These are phyloP conservation scores for Lentithecium fluviatile DNA, from an alignment of 495 filamentous ascomycete genomes.

Conservation along the genomic window DNA sequence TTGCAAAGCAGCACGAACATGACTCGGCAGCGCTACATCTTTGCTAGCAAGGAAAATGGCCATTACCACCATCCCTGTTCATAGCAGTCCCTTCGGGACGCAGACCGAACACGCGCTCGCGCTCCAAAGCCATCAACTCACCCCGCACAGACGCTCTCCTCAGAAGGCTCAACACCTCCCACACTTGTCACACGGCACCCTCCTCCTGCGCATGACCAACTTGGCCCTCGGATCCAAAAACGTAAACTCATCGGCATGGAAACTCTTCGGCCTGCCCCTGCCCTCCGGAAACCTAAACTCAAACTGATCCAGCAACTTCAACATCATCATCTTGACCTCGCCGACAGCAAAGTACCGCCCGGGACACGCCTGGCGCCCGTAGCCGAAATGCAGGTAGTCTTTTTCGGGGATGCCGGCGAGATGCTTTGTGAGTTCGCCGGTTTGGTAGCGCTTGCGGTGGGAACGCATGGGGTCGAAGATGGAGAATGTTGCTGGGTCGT, in stretches of 20 bases:
- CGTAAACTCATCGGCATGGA: constrained; percentile 20
- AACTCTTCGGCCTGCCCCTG: constrained; percentile 21
- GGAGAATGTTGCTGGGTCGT: constrained; percentile 9
- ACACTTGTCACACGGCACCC: constrained; percentile 2
- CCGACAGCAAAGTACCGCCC: constrained; percentile 55
- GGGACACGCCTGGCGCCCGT: constrained; percentile 56
- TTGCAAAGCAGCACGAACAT: too few species aligned
- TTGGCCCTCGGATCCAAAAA: constrained; percentile 27
- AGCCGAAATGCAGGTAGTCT: constrained; percentile 50
- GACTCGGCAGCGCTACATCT: too few species aligned
- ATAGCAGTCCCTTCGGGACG: too few species aligned
- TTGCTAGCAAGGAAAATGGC: too few species aligned
- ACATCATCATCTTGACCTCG: constrained; percentile 50
- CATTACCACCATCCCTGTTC: too few species aligned
- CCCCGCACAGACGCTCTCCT: too few species aligned
- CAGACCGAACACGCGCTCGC: too few species aligned
- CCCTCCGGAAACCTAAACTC: constrained; percentile 26
- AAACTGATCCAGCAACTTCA: constrained; percentile 25
- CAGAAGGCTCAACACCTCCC: not conserved
- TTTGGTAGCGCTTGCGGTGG: constrained; percentile 26
- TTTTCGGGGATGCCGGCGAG: constrained; percentile 35
- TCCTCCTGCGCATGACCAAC: constrained; percentile 21
- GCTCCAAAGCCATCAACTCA: too few species aligned
- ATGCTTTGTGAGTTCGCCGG: constrained; percentile 16
- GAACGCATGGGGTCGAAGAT: constrained; percentile 25